phyloP scores from a whole-genome alignment of 331 rosid genomes.

The Quercus tomentella region DNA sequence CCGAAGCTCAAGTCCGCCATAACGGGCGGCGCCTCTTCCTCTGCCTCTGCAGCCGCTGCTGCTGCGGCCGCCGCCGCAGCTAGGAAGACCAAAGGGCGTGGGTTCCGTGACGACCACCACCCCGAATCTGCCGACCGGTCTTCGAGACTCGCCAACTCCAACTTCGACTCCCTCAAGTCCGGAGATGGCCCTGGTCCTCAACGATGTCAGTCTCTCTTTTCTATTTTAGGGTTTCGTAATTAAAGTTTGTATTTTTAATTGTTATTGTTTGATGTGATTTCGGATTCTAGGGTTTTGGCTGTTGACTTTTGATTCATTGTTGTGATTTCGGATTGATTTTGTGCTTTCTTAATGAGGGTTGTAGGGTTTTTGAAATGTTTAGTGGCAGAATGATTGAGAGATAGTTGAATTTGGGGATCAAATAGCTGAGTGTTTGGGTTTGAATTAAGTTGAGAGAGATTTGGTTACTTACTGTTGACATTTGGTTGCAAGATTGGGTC shows the following conservation, averaged over 20 bases:
- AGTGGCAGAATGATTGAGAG: no score
- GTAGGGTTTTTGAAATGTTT: no score
- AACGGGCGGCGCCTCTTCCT: conserved; percentile 60
- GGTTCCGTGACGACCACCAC: conserved; percentile 70
- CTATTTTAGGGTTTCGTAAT: neutral
- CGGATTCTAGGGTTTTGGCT: neutral
- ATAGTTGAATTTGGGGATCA: no score
- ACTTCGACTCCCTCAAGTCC: conserved; percentile 73
- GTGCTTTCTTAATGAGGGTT: no score
- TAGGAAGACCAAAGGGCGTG: conserved; percentile 93
- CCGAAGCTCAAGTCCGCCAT: conserved; percentile 89
- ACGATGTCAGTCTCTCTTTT: conserved; percentile 49
- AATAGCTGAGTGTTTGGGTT: no score
- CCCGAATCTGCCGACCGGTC: conserved; percentile 63
- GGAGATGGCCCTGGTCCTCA: conserved; percentile 89
- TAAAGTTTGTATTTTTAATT: no score
- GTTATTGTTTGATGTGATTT: no score
- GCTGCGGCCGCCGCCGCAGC: conserved; percentile 27
- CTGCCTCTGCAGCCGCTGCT: conserved; percentile 28
- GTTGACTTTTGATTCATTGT: neutral
- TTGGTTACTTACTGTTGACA: no score
- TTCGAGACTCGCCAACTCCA: conserved; percentile 66
- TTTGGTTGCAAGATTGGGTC: no score
- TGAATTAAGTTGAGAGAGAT: no score
- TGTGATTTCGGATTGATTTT: neutral